Evolutionary conservation across 148 eudicot species (phyloP).

Genomic region (Cornus kousa): DNA sequence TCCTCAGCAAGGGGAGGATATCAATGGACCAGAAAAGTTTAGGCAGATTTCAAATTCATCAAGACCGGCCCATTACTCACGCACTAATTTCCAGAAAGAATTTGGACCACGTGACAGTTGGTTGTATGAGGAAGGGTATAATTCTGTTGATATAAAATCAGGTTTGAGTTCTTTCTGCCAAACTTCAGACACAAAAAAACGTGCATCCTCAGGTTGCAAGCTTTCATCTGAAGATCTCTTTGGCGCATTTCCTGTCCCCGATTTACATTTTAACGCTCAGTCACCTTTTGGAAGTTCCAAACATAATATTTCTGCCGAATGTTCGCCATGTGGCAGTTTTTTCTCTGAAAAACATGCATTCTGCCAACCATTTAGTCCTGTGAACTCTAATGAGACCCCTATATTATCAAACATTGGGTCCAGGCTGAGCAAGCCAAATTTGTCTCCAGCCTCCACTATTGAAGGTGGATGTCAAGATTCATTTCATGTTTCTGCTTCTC

Average conservation of each 20-base stretch:
- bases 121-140: conserved; percentile 15
- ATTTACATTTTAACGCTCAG: neutral
- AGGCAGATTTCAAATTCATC: conserved; percentile 5
- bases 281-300: conserved; percentile 13
- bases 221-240: conserved; percentile 19
- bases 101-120: conserved; percentile 1
- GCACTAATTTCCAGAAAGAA: conserved; percentile 7
- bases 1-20: conserved; percentile 5
- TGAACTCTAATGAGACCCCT: conserved; percentile 15
- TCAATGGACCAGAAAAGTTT: conserved; percentile 5
- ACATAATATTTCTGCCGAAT: neutral
- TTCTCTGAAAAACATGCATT: conserved; percentile 16
- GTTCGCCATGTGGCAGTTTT: conserved; percentile 13
- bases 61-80: conserved; percentile 10
- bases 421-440: conserved; percentile 9
- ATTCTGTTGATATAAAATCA: conserved; percentile 7
- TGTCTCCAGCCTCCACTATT: conserved; percentile 3
- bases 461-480: conserved; percentile 4
- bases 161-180: conserved; percentile 14
- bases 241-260: conserved; percentile 13
- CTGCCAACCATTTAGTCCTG: conserved; percentile 9
- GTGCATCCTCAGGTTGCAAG: conserved; percentile 7
- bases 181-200: conserved; percentile 12
- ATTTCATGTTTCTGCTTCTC: conserved; percentile 9
- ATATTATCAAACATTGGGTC: conserved; percentile 6